These are phyloP conservation scores for Fremontodendron californicum DNA, from an alignment of 345 rosid genomes.

Conservation along the genomic window DNA sequence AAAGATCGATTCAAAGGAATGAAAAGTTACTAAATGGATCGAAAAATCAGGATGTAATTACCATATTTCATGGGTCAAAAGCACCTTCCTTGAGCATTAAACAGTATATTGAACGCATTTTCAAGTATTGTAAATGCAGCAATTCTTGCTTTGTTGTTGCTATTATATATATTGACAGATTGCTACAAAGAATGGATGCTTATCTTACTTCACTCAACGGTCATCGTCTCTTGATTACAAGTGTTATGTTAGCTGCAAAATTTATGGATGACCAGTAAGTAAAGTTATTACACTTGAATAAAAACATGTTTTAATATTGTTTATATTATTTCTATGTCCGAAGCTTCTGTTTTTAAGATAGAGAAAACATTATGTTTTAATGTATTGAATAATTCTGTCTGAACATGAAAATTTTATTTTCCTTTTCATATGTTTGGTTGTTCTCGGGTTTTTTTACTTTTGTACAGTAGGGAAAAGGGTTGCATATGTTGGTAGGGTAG, in stretches of 20 bases:
- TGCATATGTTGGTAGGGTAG: too few relatives aligned
- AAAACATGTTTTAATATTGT: not conserved
- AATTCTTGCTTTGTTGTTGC: slow-evolving; percentile 21
- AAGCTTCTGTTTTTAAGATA: not conserved
- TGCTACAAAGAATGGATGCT: slow-evolving; percentile 16
- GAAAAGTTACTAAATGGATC: not conserved
- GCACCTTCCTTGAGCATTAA: slow-evolving; percentile 2
- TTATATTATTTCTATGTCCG: not conserved
- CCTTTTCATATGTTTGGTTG: not conserved
- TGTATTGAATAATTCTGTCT: not conserved
- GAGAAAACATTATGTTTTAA: not conserved
- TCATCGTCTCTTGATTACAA: slow-evolving; percentile 44
- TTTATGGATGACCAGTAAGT: slow-evolving; percentile 40
- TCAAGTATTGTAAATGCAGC: slow-evolving; percentile 16
- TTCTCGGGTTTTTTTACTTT: too few relatives aligned
- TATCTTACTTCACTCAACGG: slow-evolving; percentile 37
- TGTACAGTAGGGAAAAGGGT: too few relatives aligned
- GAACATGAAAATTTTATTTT: not conserved
- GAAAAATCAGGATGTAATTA: slow-evolving; percentile 1
- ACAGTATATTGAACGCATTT: slow-evolving; percentile 12
- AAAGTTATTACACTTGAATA: not conserved
- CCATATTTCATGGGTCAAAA: slow-evolving; percentile 14
- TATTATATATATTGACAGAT: slow-evolving; percentile 26
- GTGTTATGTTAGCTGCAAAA: slow-evolving; percentile 38
- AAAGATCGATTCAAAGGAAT: slow-evolving; percentile 10